A percentile compares a stretch with the other conserved stretches of the same genome.
These are phyloP conservation scores for Jatropha podagrica DNA, from an alignment of 441 rosid genomes.

Conservation along the genomic window DNA sequence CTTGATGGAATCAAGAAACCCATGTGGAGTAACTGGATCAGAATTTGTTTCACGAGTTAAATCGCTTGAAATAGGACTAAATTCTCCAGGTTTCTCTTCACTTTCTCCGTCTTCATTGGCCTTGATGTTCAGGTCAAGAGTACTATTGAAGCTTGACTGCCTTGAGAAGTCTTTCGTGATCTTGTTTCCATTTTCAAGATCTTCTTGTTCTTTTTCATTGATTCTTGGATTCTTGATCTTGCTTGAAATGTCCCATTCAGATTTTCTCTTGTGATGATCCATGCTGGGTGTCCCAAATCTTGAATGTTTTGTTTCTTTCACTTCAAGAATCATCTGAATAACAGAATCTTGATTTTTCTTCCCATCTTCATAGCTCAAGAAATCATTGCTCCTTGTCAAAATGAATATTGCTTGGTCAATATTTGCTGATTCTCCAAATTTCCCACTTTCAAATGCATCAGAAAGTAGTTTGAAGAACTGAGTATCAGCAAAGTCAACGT, in stretches of 20 bases:
- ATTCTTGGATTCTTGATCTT: conserved; percentile 45
- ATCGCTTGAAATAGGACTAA: conserved; percentile 61
- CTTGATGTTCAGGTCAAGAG: conserved; percentile 69
- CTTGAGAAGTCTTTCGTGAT: conserved; percentile 45
- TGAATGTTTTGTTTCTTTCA: conserved; percentile 25
- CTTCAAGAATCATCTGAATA: conserved; percentile 56
- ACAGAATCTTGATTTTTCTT: conserved; percentile 33
- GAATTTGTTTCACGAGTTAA: conserved; percentile 47
- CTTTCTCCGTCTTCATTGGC: conserved; percentile 44
- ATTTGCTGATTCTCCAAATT: conserved; percentile 34
- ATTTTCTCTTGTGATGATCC: conserved; percentile 57
- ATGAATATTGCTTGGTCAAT: conserved; percentile 46
- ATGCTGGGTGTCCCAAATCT: conserved; percentile 15
- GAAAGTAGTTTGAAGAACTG: conserved; percentile 49
- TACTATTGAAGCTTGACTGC: conserved; percentile 48
- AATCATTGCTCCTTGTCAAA: conserved; percentile 49
- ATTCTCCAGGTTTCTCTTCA: conserved; percentile 41
- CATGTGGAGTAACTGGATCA: conserved; percentile 23
- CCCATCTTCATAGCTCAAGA: conserved; percentile 22
- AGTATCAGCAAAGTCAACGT: conserved; percentile 57
- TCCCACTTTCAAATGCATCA: conserved; percentile 44
- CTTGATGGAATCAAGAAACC: conserved; percentile 49
- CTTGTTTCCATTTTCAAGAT: conserved; percentile 31
- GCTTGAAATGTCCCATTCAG: conserved; percentile 35
- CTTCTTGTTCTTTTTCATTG: conserved; percentile 37